Evolutionary conservation across 164 flowering plant genomes (phyloP).

Genomic region (Houttuynia cordata): DNA sequence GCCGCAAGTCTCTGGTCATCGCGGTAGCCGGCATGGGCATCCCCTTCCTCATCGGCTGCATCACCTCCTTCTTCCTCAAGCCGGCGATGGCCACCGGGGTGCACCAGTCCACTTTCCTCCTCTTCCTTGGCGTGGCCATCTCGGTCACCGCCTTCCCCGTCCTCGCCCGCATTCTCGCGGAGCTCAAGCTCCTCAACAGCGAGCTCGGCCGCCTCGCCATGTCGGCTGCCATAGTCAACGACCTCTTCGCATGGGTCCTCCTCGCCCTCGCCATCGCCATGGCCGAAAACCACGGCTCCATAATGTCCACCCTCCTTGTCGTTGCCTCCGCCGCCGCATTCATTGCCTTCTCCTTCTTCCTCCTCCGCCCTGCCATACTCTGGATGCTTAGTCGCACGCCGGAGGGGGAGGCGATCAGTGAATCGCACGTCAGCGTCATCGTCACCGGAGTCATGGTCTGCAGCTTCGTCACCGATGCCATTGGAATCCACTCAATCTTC

Average conservation of each 20-base stretch:
- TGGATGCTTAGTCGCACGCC: constrained; percentile 23
- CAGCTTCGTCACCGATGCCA: constrained; percentile 32
- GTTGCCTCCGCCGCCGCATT: constrained; percentile 11
- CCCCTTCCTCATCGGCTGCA: not conserved
- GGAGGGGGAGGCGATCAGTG: constrained; percentile 20
- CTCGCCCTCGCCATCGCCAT: constrained; percentile 19
- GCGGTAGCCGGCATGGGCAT: constrained; percentile 1
- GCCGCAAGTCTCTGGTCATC: constrained; percentile 12
- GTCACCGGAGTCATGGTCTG: constrained; percentile 27
- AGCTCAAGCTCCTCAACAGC: constrained; percentile 26
- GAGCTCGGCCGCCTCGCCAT: constrained; percentile 25
- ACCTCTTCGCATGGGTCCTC: constrained; percentile 21
- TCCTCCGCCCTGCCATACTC: constrained; percentile 20
- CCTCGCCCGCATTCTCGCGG: constrained; percentile 16
- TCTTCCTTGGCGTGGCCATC: constrained; percentile 24
- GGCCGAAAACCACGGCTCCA: not conserved
- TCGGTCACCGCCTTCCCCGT: constrained; percentile 23
- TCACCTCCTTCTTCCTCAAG: not conserved
- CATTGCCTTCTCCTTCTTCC: constrained; percentile 13
- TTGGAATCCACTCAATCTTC: constrained; percentile 32
- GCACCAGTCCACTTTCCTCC: constrained; percentile 11
- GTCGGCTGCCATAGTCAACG: constrained; percentile 22
- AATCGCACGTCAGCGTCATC: constrained; percentile 18
- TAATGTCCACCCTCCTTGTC: constrained; percentile 12
- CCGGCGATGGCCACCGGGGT: not conserved